A percentile compares a stretch with the other conserved stretches of the same genome.
Conservation (phyloP, 2,329 filamentous ascomycete genomes). For the Arthrobotrys iridis region DNA sequence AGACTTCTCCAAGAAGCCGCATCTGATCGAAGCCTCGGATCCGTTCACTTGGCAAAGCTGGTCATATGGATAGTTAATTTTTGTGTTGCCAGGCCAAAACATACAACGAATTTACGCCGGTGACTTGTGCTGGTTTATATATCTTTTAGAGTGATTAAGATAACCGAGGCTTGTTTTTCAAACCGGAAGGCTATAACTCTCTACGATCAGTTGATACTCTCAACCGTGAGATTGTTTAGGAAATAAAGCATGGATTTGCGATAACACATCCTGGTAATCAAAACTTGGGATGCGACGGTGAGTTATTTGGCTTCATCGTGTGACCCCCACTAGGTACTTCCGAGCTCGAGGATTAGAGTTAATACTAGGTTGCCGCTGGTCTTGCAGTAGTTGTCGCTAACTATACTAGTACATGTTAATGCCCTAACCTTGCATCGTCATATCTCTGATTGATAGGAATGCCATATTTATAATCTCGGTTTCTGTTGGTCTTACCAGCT, state of each 20-base stretch:
- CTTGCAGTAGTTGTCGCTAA: too few species aligned
- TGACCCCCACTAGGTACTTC: neutral
- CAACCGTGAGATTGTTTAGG: neutral
- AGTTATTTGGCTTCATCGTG: conserved; percentile 15
- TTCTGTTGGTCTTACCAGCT: neutral
- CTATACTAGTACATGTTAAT: neutral
- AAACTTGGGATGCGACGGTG: conserved; percentile 11
- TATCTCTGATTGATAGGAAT: neutral
- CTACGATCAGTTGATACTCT: neutral
- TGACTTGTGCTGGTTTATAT: neutral
- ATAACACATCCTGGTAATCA: conserved; percentile 7
- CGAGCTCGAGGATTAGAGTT: conserved; percentile 7
- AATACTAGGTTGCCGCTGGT: neutral
- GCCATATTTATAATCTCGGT: neutral
- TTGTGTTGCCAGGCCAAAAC: neutral
- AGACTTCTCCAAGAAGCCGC: conserved; percentile 10
- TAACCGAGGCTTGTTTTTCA: conserved; percentile 1
- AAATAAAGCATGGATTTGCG: conserved; percentile 2
- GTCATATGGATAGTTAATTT: neutral
- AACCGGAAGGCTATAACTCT: conserved; percentile 7
- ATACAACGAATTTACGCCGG: neutral
- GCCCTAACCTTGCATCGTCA: too few species aligned
- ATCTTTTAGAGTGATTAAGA: neutral
- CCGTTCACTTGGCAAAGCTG: neutral
- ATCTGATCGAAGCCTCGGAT: neutral